Evolutionary conservation across 176 grass and related monocot species (phyloP).

Genomic region (Otatea glauca): DNA sequence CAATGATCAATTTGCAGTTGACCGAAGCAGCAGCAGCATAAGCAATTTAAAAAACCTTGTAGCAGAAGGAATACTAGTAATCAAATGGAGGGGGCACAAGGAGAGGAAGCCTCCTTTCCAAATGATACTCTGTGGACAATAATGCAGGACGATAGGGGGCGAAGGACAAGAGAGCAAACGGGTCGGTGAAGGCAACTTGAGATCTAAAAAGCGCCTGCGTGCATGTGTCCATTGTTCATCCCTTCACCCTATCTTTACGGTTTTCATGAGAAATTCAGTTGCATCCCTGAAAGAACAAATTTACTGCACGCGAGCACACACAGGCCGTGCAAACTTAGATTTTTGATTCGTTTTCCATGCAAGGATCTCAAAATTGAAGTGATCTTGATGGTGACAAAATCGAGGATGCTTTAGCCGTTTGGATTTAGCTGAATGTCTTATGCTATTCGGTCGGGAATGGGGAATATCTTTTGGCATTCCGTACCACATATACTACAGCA

Average conservation of each 20-base stretch:
- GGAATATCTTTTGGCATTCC: not conserved
- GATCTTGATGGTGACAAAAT: not conserved
- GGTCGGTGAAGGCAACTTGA: slow-evolving; percentile 31
- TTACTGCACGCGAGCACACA: not conserved
- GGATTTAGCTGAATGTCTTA: not conserved
- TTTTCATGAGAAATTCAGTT: slow-evolving; percentile 27
- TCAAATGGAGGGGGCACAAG: not conserved
- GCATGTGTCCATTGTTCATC: not conserved
- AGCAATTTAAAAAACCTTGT: not conserved
- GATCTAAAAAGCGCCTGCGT: not conserved
- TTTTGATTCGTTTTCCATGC: not conserved
- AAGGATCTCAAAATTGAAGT: not conserved
- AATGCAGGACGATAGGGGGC: not conserved
- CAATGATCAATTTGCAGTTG: slow-evolving; percentile 32
- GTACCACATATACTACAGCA: not conserved
- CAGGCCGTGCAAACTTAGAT: not conserved
- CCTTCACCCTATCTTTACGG: slow-evolving; percentile 5
- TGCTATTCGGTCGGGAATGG: not conserved
- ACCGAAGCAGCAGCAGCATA: not conserved
- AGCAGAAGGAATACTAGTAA: not conserved
- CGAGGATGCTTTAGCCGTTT: slow-evolving; percentile 5
- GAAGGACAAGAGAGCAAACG: not conserved
- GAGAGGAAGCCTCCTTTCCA: not conserved
- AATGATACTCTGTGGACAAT: slow-evolving; percentile 38
- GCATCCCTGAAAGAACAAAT: not conserved